Conservation (phyloP, 23 red algal genomes). For the Chondrus crispus region DNA sequence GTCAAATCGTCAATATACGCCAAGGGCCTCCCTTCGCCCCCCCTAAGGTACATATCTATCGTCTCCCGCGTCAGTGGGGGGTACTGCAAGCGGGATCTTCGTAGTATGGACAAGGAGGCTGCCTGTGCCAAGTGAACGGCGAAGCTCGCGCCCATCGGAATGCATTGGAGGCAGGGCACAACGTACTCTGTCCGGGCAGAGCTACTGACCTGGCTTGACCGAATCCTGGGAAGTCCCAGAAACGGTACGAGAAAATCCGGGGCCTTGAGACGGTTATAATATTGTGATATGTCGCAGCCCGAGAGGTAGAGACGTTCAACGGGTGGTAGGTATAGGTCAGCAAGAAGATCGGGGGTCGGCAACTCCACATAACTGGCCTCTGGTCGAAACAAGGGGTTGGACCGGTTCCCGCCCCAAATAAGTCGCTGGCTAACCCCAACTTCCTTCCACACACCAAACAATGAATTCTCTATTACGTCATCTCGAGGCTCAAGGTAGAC, state of each 20-base stretch:
- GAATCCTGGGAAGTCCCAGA: too few relatives aligned
- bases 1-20: too few relatives aligned
- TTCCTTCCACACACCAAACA: not conserved
- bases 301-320: not conserved
- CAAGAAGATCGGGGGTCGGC: not conserved
- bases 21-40: too few relatives aligned
- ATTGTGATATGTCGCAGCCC: too few relatives aligned
- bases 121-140: not conserved
- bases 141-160: not conserved
- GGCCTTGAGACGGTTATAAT: too few relatives aligned
- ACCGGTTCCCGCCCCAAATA: not conserved
- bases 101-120: not conserved
- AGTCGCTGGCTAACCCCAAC: not conserved
- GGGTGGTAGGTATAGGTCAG: not conserved
- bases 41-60: too few relatives aligned
- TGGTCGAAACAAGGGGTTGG: not conserved
- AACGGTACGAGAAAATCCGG: too few relatives aligned
- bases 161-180: not conserved
- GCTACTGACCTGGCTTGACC: too few relatives aligned
- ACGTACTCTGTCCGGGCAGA: not conserved
- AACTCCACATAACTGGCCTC: conserved; percentile 2
- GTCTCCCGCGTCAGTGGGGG: too few relatives aligned
- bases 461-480: not conserved
- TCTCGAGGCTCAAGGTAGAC: not conserved
- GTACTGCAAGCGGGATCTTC: not conserved